Evolutionary conservation across 2,329 filamentous ascomycete genomes (phyloP), one percentile per base, ranked within the genome.

Genomic region (Talaromyces sp.): DNA sequence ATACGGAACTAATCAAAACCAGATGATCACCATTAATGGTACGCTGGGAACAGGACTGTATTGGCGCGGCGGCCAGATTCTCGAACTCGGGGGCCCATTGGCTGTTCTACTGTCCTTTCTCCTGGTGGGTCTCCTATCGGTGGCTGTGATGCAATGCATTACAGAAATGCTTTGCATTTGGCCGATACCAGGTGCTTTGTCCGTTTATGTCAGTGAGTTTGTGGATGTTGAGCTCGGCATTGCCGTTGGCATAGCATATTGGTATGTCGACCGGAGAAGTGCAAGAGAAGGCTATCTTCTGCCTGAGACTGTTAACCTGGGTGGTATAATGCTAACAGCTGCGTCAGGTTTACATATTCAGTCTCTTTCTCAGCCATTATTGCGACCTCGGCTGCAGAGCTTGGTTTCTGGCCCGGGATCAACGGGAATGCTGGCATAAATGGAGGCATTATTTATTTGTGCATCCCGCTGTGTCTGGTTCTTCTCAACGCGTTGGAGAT

Each of bases 131-230:
- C 31, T 73, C 3, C 60, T 72, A 12, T 66, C 69, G 3, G 72
- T 73, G 63, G 63, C 65, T 31, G 69, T 76, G 3, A 76, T 76
- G 74, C 74, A 76, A 59, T 70, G 74, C n/a, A 66, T 76, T 24
- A 68, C 68, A 24, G 74, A 77, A 56, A 69, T 77, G 66, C 67
- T 76, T 2, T 66, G 68, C 6, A 65, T 72, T 26, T 77, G 73
- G 71, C 74, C 74, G 0, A 71, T 75, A 9, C 68, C 74, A 6
- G 74, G 74, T 52, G 71, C 73, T 1, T 60, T 75, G 29, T 67
- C 72, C 14, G 69, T 74, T 35, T 76, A 72, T 48, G 70, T 75
- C 5, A 63, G 68, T 14, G 65, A 66, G 19, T 75, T 75, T 59
- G 71, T 76, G 14, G 75, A 76, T 54, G 65, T 66, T 48, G 74